Evolutionary conservation across 441 rosid species (phyloP).

Genomic region (Flueggea neowawraea): DNA sequence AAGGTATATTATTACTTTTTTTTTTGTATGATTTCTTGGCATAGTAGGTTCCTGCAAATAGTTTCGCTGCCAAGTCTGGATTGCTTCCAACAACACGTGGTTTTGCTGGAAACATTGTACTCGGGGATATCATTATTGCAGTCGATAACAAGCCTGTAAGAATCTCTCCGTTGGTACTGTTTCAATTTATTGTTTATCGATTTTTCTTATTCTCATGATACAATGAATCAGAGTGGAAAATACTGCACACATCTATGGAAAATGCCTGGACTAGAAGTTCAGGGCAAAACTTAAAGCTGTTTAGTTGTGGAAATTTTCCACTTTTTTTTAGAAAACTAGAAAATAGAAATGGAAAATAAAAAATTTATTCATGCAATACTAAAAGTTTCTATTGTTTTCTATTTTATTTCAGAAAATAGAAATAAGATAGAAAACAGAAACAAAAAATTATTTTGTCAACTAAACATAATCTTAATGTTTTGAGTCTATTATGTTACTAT

Average conservation of each 20-base stretch:
- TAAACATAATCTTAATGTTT: too few relatives aligned
- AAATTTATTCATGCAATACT: too few relatives aligned
- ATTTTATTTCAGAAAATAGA: too few relatives aligned
- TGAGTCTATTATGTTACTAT: background rate
- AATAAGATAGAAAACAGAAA: too few relatives aligned
- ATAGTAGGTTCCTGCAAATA: slow-evolving; percentile 64
- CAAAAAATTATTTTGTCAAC: too few relatives aligned
- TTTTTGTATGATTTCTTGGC: slow-evolving; percentile 3
- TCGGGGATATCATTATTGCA: slow-evolving; percentile 80
- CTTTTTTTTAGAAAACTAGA: too few relatives aligned
- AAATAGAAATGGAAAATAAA: too few relatives aligned
- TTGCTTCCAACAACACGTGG: slow-evolving; percentile 77
- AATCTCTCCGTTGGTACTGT: slow-evolving; percentile 8
- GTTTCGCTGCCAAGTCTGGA: slow-evolving; percentile 77
- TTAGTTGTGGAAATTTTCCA: too few relatives aligned
- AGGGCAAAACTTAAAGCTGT: background rate
- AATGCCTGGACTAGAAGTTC: background rate
- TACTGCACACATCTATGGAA: background rate
- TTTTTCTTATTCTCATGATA: too few relatives aligned
- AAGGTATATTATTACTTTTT: background rate
- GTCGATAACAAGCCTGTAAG: slow-evolving; percentile 72
- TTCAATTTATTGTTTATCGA: background rate
- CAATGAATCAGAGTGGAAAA: background rate
- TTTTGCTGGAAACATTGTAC: slow-evolving; percentile 80
- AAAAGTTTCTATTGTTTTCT: too few relatives aligned